These are phyloP conservation scores for Trebouxia sp. DNA, from an alignment of 139 green algal genomes.

Conservation along the genomic window DNA sequence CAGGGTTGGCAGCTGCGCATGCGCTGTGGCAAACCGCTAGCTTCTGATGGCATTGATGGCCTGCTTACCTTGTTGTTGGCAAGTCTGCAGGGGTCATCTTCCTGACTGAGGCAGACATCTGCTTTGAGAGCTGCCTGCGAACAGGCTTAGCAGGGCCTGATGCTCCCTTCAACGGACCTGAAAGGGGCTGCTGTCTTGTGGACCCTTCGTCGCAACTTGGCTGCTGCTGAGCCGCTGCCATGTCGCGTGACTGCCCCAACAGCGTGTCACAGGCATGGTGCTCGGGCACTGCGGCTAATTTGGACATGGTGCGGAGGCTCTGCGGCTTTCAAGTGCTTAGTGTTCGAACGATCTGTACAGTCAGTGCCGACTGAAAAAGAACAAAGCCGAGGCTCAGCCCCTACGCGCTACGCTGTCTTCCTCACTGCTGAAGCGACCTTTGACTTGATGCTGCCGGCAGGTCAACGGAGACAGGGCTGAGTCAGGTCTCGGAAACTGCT, in stretches of 20 bases:
- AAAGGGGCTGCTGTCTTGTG: neutral
- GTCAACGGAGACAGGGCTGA: too few species aligned
- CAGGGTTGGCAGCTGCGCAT: neutral
- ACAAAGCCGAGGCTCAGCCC: too few species aligned
- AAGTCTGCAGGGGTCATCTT: conserved; percentile 20
- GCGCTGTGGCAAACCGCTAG: neutral
- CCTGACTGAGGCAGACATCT: conserved; percentile 18
- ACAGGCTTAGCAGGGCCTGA: neutral
- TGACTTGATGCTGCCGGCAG: too few species aligned
- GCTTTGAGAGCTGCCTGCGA: conserved; percentile 10
- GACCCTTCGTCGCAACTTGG: neutral
- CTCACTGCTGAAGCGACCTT: too few species aligned
- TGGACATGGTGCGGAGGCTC: too few species aligned
- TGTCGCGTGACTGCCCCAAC: neutral
- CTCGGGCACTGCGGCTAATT: neutral
- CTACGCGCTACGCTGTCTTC: too few species aligned
- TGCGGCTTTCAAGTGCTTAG: too few species aligned
- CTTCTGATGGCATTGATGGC: neutral
- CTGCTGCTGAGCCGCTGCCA: too few species aligned
- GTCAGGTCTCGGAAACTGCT: too few species aligned
- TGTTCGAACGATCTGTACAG: too few species aligned
- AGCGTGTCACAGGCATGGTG: neutral
- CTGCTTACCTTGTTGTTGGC: neutral
- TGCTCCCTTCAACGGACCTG: neutral
- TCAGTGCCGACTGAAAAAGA: too few species aligned